phyloP scores from a whole-genome alignment of 2,329 filamentous ascomycete species.

The Domatiomyces globalis region DNA sequence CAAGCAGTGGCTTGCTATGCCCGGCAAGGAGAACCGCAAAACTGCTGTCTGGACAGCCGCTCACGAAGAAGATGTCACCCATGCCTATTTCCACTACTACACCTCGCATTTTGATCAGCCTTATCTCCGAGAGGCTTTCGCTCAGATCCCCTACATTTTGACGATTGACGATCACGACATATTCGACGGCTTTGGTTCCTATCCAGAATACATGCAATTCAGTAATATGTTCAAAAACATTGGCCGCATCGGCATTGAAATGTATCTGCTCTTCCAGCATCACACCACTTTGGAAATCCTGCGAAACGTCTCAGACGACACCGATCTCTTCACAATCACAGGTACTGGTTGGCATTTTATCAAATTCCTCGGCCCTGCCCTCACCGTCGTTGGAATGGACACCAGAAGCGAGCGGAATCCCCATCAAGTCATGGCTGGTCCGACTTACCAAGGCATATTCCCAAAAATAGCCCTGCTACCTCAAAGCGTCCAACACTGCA shows the following conservation, averaged over 20 bases:
- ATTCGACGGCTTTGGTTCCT: constrained; percentile 94
- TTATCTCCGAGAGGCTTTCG: constrained; percentile 84
- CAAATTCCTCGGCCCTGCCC: constrained; percentile 83
- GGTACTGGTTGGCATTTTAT: constrained; percentile 98
- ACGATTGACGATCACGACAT: constrained; percentile 97
- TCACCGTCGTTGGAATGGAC: constrained; percentile 80
- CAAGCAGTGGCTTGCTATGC: constrained; percentile 89
- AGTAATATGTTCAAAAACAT: constrained; percentile 98
- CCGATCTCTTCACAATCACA: constrained; percentile 89
- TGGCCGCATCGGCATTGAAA: constrained; percentile 83
- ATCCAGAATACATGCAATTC: constrained; percentile 95
- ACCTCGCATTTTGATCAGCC: constrained; percentile 97
- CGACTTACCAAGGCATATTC: constrained; percentile 94
- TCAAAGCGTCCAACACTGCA: constrained; percentile 85
- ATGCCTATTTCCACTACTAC: constrained; percentile 98
- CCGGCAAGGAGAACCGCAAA: constrained; percentile 83
- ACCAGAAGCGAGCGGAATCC: constrained; percentile 84
- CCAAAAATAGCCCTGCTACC: constrained; percentile 86
- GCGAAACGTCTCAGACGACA: constrained; percentile 72
- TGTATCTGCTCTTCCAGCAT: constrained; percentile 97
- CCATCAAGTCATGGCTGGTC: constrained; percentile 82
- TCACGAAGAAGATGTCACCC: constrained; percentile 86
- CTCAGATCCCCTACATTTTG: constrained; percentile 86
- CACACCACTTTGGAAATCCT: constrained; percentile 91
- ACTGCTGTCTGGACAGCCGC: constrained; percentile 83